Evolutionary conservation across 306 rosid species (phyloP).

Genomic region (Alnus rubra): DNA sequence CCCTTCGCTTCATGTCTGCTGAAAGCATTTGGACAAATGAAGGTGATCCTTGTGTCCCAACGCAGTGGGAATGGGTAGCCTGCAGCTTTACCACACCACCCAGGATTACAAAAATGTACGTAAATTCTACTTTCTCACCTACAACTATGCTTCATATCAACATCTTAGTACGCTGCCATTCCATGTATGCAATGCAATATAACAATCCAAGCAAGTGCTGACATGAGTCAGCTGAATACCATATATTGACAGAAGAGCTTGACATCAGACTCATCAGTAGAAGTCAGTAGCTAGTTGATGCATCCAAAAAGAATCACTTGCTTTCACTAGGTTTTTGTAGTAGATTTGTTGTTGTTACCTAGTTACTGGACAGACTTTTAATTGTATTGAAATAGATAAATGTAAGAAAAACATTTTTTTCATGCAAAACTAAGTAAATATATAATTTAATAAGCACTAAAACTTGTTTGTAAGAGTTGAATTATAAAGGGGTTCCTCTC

Average conservation of each 20-base stretch:
- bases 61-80: slow-evolving; percentile 84
- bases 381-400: not conserved
- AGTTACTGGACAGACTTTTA: not conserved
- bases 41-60: slow-evolving; percentile 95
- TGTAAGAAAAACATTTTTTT: not conserved
- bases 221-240: not conserved
- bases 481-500: slow-evolving; percentile 24
- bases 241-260: too few relatives aligned
- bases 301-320: not conserved
- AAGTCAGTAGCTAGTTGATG: not conserved
- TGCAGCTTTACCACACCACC: slow-evolving; percentile 60
- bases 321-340: not conserved
- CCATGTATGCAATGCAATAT: not conserved
- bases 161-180: slow-evolving; percentile 20
- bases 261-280: too few relatives aligned
- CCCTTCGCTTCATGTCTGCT: slow-evolving; percentile 48
- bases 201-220: not conserved
- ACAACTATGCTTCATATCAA: slow-evolving; percentile 18
- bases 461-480: slow-evolving; percentile 14
- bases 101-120: slow-evolving; percentile 65
- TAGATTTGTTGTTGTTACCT: not conserved
- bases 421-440: not conserved
- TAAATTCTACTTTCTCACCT: slow-evolving; percentile 39
- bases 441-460: not conserved
- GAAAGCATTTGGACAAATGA: slow-evolving; percentile 49